These are phyloP conservation scores for Podila minutissima DNA, from an alignment of 192 early-diverging fungal genomes.

Conservation along the genomic window DNA sequence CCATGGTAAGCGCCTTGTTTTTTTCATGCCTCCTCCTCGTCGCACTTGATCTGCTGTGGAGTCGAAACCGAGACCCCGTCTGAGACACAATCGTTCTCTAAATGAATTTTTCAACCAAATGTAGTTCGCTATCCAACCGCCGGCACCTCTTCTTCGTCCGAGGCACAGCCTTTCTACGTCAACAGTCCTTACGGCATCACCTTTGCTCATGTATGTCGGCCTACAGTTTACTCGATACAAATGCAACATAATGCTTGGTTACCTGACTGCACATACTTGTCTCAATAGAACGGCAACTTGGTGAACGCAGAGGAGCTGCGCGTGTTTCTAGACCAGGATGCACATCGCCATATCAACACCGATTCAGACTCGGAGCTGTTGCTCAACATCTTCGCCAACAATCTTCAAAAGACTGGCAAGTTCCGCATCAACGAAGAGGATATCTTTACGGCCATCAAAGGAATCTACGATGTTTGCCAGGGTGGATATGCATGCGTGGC, in stretches of 20 bases:
- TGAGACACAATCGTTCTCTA: not conserved
- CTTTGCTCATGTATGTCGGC: constrained; percentile 86
- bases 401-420: constrained; percentile 98
- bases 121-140: constrained; percentile 99
- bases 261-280: not conserved
- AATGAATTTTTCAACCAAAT: not conserved
- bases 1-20: constrained; percentile 82
- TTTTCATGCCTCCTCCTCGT: constrained; percentile 7
- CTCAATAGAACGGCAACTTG: constrained; percentile 92
- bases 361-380: constrained; percentile 99
- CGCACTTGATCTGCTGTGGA: not conserved
- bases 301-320: constrained; percentile 93
- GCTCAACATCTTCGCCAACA: constrained; percentile 97
- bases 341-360: constrained; percentile 99
- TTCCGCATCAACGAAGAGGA: constrained; percentile 98
- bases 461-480: constrained; percentile 82
- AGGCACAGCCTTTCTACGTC: constrained; percentile 99
- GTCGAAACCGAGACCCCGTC: not conserved
- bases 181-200: constrained; percentile 99
- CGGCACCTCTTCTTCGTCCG: constrained; percentile 93
- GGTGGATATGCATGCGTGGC: constrained; percentile 96
- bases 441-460: constrained; percentile 92
- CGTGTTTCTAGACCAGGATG: constrained; percentile 90
- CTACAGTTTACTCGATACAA: not conserved
- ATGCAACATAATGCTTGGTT: not conserved